Evolutionary conservation across 441 rosid genomes (phyloP).

Genomic region (Erodium trifolium): DNA sequence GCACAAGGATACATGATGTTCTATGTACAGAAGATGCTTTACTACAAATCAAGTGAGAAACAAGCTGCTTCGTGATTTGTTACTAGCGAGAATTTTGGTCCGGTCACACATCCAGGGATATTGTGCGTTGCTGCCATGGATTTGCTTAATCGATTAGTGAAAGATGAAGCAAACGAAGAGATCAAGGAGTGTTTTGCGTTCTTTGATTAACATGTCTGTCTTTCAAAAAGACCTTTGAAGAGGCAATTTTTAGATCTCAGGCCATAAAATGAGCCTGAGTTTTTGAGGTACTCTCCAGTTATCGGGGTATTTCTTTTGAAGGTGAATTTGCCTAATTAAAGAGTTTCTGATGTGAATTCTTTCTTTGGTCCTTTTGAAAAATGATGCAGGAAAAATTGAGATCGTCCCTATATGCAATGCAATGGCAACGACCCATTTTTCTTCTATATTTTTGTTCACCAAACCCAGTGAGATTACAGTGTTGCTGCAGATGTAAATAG

Average conservation of each 20-base stretch:
- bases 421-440: too few relatives aligned
- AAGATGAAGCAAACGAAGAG: slow-evolving; percentile 6
- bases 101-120: too few relatives aligned
- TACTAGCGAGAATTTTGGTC: not conserved
- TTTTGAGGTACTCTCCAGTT: slow-evolving; percentile 33
- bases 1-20: slow-evolving; percentile 79
- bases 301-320: slow-evolving; percentile 20
- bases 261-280: slow-evolving; percentile 32
- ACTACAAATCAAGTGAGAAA: slow-evolving; percentile 47
- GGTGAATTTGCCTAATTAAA: slow-evolving; percentile 23
- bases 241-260: slow-evolving; percentile 18
- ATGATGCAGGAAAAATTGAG: not conserved
- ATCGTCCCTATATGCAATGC: not conserved
- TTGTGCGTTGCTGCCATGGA: not conserved
- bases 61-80: slow-evolving; percentile 21
- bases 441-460: too few relatives aligned
- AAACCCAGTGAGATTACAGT: too few relatives aligned
- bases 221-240: not conserved
- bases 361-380: not conserved
- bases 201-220: not conserved
- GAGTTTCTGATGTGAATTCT: slow-evolving; percentile 20
- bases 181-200: not conserved
- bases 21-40: slow-evolving; percentile 66
- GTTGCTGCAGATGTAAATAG: too few relatives aligned
- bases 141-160: slow-evolving; percentile 10